Conservation (phyloP, 2,329 filamentous ascomycete species). For the Drechslerella coelobrocha region DNA sequence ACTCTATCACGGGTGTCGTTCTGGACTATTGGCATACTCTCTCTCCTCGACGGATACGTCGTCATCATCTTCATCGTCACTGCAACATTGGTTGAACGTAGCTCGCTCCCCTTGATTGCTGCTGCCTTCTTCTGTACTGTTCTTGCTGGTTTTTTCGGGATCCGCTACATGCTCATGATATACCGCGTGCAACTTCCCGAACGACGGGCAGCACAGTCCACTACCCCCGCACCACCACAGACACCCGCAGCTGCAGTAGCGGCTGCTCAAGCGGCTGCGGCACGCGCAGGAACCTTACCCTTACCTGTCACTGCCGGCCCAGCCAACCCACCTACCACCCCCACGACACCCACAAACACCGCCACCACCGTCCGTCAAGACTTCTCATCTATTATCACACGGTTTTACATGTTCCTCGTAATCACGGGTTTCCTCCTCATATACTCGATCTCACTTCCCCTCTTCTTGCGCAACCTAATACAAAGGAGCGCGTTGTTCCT, state of each 20-base stretch:
- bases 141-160: constrained; percentile 54
- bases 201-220: constrained; percentile 40
- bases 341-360: constrained; percentile 24
- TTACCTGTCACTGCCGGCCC: constrained; percentile 53
- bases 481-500: constrained; percentile 71
- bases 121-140: constrained; percentile 54
- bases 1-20: constrained; percentile 72
- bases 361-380: constrained; percentile 52
- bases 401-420: constrained; percentile 66
- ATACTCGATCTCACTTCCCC: constrained; percentile 68
- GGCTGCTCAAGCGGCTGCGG: constrained; percentile 35
- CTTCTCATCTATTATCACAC: constrained; percentile 66
- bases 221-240: constrained; percentile 38
- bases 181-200: constrained; percentile 54
- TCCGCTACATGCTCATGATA: constrained; percentile 54
- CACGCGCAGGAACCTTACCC: constrained; percentile 52
- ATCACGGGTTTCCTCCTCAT: constrained; percentile 67
- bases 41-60: constrained; percentile 66
- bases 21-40: constrained; percentile 68
- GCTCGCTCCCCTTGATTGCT: constrained; percentile 53
- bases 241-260: constrained; percentile 35
- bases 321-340: constrained; percentile 44
- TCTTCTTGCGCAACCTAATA: constrained; percentile 64
- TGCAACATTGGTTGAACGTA: constrained; percentile 52
- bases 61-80: constrained; percentile 54